Evolutionary conservation across 805 yeast species (phyloP).

Genomic region (Saccharomycopsis lassenensis): DNA sequence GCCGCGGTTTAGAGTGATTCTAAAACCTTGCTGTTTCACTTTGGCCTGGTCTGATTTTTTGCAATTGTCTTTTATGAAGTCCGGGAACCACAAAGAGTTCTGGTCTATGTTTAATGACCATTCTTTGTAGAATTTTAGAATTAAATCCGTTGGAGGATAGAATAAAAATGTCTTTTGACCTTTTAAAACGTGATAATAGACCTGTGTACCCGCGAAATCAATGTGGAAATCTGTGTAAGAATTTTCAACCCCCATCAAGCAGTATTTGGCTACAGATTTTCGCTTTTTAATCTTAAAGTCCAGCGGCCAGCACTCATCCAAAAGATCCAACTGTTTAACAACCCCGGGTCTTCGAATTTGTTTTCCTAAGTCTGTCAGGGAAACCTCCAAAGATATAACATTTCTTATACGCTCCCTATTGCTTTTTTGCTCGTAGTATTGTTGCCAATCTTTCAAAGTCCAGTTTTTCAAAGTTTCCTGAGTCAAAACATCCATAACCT

Average conservation of each 20-base stretch:
- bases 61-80: conserved; percentile 24
- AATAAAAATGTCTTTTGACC: conserved; percentile 69
- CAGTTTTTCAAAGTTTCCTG: conserved; percentile 55
- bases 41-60: conserved; percentile 10
- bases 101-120: conserved; percentile 70
- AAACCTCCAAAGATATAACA: conserved; percentile 74
- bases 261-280: conserved; percentile 63
- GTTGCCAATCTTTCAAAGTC: conserved; percentile 64
- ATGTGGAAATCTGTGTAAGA: conserved; percentile 86
- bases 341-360: conserved; percentile 50
- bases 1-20: conserved; percentile 45
- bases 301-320: conserved; percentile 52
- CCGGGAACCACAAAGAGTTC: conserved; percentile 53
- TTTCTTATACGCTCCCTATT: conserved; percentile 59
- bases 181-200: conserved; percentile 70
- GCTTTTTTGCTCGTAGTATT: conserved; percentile 43
- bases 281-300: conserved; percentile 21
- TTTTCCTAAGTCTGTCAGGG: conserved; percentile 41
- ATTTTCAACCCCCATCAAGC: conserved; percentile 73
- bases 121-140: conserved; percentile 46
- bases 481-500: conserved; percentile 83
- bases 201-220: conserved; percentile 90
- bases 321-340: conserved; percentile 59
- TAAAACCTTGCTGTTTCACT: conserved; percentile 35
- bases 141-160: conserved; percentile 63